These are phyloP conservation scores for Hypholoma sublateritium DNA, from an alignment of 768 basidiomycete genomes.

Conservation along the genomic window DNA sequence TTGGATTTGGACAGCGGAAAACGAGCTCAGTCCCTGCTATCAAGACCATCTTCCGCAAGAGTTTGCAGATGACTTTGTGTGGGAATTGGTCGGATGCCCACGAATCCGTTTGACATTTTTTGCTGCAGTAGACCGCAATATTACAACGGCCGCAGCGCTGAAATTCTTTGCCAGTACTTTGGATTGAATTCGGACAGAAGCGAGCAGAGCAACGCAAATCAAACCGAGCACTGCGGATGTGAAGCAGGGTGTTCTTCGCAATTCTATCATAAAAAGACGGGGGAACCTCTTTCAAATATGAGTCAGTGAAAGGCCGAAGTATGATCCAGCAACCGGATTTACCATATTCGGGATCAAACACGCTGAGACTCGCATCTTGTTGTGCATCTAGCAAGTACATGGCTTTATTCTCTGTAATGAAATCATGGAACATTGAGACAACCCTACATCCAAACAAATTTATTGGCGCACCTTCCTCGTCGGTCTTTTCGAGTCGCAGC, in stretches of 20 bases:
- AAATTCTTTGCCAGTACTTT: slow-evolving; percentile 1
- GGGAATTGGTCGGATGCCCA: neutral
- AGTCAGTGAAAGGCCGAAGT: neutral
- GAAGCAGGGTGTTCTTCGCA: neutral
- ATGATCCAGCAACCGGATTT: neutral
- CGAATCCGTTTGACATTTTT: slow-evolving; percentile 1
- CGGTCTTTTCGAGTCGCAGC: neutral
- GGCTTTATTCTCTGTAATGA: neutral
- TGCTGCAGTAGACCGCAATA: slow-evolving; percentile 5
- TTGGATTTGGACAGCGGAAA: neutral
- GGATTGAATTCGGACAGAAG: slow-evolving; percentile 1
- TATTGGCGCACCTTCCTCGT: neutral
- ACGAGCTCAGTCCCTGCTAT: neutral
- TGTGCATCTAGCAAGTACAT: neutral
- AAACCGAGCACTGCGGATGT: neutral
- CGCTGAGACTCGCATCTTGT: neutral
- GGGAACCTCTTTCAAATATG: neutral
- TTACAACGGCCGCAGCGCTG: slow-evolving; percentile 5
- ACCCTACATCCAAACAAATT: neutral
- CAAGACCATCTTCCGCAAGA: neutral
- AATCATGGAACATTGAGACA: neutral
- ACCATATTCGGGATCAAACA: neutral
- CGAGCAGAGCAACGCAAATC: slow-evolving; percentile 1
- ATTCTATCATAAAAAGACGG: neutral
- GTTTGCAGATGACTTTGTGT: slow-evolving; percentile 2